Conservation (phyloP, 2,329 filamentous ascomycete genomes). For the Aspergillus neotritici region DNA sequence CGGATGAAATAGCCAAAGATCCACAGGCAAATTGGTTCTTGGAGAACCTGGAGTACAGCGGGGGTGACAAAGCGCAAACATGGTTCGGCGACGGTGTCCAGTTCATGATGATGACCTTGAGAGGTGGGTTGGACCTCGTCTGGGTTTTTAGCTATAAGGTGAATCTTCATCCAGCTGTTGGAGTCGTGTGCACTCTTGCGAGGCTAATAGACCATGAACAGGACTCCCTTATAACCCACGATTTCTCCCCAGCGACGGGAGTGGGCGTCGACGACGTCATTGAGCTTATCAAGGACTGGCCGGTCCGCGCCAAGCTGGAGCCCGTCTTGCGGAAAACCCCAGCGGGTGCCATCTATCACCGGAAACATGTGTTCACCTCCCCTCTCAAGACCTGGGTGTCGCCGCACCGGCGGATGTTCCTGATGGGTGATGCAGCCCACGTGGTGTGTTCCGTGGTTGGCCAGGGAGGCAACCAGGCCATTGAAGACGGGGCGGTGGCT, state of each 20-base stretch:
- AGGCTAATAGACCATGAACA: not conserved
- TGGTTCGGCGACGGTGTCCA: not conserved
- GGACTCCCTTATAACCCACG: not conserved
- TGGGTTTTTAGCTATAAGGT: not conserved
- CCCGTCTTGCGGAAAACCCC: constrained; percentile 36
- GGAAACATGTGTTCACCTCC: constrained; percentile 28
- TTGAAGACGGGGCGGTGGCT: constrained; percentile 40
- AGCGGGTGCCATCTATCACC: constrained; percentile 40
- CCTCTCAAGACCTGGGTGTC: constrained; percentile 16
- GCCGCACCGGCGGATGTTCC: constrained; percentile 21
- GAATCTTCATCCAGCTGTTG: no score
- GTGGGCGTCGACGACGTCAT: not conserved
- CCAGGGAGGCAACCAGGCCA: constrained; percentile 38
- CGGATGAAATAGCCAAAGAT: not conserved
- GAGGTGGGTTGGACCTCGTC: not conserved
- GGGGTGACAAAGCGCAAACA: not conserved
- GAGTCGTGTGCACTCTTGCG: no score
- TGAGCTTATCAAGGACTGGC: not conserved
- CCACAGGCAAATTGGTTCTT: not conserved
- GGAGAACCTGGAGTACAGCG: not conserved
- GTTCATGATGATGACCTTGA: not conserved
- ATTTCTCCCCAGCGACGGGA: not conserved
- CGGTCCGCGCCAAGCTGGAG: not conserved
- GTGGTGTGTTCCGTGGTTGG: constrained; percentile 38
- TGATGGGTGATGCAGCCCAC: constrained; percentile 36